phyloP scores from a whole-genome alignment of 495 filamentous ascomycete species.

The Parathielavia hyrcaniae region DNA sequence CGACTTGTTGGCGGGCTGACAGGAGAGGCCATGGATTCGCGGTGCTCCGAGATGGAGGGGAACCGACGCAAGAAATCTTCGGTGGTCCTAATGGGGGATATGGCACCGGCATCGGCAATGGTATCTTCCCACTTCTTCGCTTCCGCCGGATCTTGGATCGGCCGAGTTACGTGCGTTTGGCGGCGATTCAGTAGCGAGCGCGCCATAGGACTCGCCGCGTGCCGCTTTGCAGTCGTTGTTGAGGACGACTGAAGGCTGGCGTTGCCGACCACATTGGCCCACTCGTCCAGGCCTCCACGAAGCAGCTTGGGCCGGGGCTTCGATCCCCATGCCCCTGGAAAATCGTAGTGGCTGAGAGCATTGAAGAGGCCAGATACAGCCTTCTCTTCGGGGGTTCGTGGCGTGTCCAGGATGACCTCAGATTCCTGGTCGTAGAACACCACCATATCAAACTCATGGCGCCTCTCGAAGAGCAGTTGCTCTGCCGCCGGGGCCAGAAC shows the following conservation, averaged over 20 bases:
- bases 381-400: conserved; percentile 41
- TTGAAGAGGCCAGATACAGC: conserved; percentile 65
- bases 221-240: conserved; percentile 11
- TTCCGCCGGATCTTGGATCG: conserved; percentile 34
- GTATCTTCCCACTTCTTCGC: conserved; percentile 38
- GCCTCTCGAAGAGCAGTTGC: conserved; percentile 62
- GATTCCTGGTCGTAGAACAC: conserved; percentile 81
- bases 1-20: conserved; percentile 20
- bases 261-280: conserved; percentile 71
- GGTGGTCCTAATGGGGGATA: conserved; percentile 44
- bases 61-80: conserved; percentile 81
- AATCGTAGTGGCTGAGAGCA: conserved; percentile 77
- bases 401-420: conserved; percentile 43
- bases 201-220: conserved; percentile 21
- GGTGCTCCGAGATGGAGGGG: conserved; percentile 62
- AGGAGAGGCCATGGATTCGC: conserved; percentile 65
- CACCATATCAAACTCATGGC: conserved; percentile 76
- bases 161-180: conserved; percentile 25
- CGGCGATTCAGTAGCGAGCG: conserved; percentile 18
- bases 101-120: conserved; percentile 39
- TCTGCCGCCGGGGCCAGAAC: conserved; percentile 72
- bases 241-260: conserved; percentile 50
- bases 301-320: conserved; percentile 64
- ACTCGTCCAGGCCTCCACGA: conserved; percentile 74
- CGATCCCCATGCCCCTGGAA: conserved; percentile 53